Percentiles rank a stretch among this genome's conserved stretches.
Conservation (phyloP, 164 flowering plant species). For the Berberis thunbergii region DNA sequence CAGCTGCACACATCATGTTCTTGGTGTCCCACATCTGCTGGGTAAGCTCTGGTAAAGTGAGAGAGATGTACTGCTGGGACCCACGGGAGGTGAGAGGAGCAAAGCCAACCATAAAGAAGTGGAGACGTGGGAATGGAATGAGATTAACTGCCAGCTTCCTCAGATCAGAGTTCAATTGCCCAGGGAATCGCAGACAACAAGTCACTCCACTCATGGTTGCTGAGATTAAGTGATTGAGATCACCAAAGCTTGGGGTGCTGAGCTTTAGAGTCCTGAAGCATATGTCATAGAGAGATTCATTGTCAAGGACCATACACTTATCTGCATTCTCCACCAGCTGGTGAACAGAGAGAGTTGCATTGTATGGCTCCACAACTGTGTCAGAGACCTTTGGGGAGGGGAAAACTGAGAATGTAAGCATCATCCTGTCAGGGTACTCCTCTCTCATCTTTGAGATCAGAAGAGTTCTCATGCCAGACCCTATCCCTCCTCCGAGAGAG, state of each 20-base stretch:
- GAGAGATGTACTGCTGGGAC: background rate
- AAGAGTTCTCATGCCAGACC: background rate
- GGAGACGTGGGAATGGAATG: background rate
- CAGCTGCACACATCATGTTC: slow-evolving; percentile 15
- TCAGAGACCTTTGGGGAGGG: background rate
- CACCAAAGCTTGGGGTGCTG: background rate
- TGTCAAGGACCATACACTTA: background rate
- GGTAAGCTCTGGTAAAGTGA: background rate
- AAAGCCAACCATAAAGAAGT: background rate
- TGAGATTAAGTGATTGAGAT: too few relatives aligned
- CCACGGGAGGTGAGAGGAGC: background rate
- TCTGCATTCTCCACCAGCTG: background rate
- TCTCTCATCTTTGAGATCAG: too few relatives aligned
- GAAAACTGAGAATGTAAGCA: too few relatives aligned
- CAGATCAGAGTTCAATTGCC: background rate
- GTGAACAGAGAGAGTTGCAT: background rate
- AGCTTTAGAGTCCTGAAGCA: background rate
- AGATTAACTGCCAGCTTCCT: background rate
- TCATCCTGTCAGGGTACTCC: too few relatives aligned
- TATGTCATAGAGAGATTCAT: background rate
- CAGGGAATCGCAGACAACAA: background rate
- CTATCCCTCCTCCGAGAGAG: background rate
- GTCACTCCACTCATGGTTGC: background rate
- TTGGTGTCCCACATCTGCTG: slow-evolving; percentile 16
- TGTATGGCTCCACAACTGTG: background rate